Evolutionary conservation across 2,329 filamentous ascomycete genomes (phyloP), one percentile per base, ranked within the genome.

Genomic region (Juglanconis sp.): DNA sequence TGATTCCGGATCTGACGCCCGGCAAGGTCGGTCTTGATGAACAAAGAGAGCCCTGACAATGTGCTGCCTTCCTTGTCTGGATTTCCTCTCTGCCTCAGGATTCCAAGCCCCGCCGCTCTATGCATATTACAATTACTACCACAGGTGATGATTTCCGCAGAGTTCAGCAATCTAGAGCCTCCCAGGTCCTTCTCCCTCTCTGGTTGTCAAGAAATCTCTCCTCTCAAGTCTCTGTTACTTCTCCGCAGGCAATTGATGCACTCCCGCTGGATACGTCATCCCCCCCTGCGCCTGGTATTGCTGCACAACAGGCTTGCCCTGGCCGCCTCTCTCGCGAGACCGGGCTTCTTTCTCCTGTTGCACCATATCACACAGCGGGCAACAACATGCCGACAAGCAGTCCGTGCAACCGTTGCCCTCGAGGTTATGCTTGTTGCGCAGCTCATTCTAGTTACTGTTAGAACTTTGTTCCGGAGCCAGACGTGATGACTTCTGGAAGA

Each of bases 41-140:
- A 76, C 79, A 86, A 86, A 85, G 83, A 86, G 80, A 82, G 80
- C 80, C 72, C 80, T 79, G 80, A 82, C 78, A 77, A 76, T 68
- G 66, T 56, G 57, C 34, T 63, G 52, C 30, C 38, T 53, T 40
- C 50, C 4, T n/a, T 4, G 5, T 40, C 42, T 7, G 9, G 15
- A 46, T 4, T 6, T 4, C 34, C 48, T 3, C n/a, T 5, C 11
- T n/a, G 6, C 8, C 13, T 44, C 36, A 13, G 40, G n/a, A 40
- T 44, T n/a, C 5, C 31, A 48, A 2, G 32, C 10, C 11, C 40
- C 17, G 17, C 17, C 17, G 17, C 17, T 24, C 17, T 24, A 5
- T 11, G 40, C 40, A 42, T 42, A 42, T 15, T 42, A 42, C 9
- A 42, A 42, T 13, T 36, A 36, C 35, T 36, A 7, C 3, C 35